A percentile compares a stretch with the other conserved stretches of the same genome.
These are phyloP conservation scores for Sporobolus alterniflorus DNA, from an alignment of 202 grass and related monocot species.

Conservation along the genomic window DNA sequence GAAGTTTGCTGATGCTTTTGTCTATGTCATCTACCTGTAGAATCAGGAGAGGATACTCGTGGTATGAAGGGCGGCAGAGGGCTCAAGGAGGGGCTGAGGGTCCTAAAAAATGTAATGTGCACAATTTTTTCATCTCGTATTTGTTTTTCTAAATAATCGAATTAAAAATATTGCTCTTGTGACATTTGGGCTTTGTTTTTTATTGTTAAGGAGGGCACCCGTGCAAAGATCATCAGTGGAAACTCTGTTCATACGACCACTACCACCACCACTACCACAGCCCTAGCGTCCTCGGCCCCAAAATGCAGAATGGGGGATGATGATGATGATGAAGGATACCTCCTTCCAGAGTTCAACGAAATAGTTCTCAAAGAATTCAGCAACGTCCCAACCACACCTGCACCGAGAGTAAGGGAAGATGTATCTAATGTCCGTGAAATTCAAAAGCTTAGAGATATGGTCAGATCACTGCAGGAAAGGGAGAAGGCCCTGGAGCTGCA, in stretches of 20 bases:
- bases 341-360: conserved; percentile 89
- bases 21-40: conserved; percentile 15
- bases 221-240: conserved; percentile 57
- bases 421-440: conserved; percentile 52
- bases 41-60: conserved; percentile 24
- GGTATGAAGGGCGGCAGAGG: conserved; percentile 46
- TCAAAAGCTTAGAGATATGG: conserved; percentile 61
- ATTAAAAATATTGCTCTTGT: conserved; percentile 26
- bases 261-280: conserved; percentile 53
- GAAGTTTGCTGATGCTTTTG: conserved; percentile 5
- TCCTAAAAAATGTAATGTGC: conserved; percentile 67
- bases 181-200: conserved; percentile 9
- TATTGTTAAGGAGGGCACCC: conserved; percentile 55
- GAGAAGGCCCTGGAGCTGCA: conserved; percentile 67
- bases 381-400: conserved; percentile 28
- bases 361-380: conserved; percentile 63
- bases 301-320: conserved; percentile 60
- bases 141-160: no score
- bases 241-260: conserved; percentile 64
- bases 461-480: conserved; percentile 64
- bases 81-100: conserved; percentile 63
- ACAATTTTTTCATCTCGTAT: not conserved
- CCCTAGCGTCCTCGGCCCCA: conserved; percentile 40
- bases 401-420: conserved; percentile 42
- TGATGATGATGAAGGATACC: conserved; percentile 74